Evolutionary conservation across 106 monocot genomes (phyloP), one percentile per base, ranked within the genome.

Genomic region (Alisma plantagoaquatica): DNA sequence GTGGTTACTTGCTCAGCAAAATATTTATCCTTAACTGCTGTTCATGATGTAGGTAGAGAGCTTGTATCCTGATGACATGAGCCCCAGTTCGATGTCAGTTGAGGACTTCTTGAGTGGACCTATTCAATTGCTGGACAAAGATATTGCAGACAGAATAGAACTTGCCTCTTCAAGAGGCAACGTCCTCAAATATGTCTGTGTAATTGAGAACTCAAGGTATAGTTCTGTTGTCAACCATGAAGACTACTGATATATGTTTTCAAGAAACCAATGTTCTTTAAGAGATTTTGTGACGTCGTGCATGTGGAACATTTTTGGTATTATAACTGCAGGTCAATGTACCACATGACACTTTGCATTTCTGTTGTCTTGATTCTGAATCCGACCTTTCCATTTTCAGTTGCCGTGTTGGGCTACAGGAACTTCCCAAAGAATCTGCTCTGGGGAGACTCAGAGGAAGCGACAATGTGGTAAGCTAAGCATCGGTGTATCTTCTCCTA

Each of bases 21-120:
- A 7, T 5, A 26, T 56, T 41, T 62, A 6, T 43, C 14, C 14
- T 32, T 27, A 57, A 41, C 15, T n/a, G n/a, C n/a, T n/a, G n/a
- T n/a, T n/a, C n/a, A n/a, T n/a, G n/a, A n/a, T n/a, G n/a, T 64
- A 98, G 96, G 76, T 98, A 23, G 89, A 98, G 59, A 89, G 89
- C 66, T 77, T 98, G 66, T 98, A 89, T 33, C 81, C 89, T 49
- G 70, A 67, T 74, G 82, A 84, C 43, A 67, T 85, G 56, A 85
- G 81, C 21, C 74, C 89, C 51, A 65, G 53, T 41, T 65, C 73
- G 29, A 75, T 98, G 81, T 74, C 81, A 47, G 73, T 65, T 21
- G 74, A 79, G 54, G 89, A 79, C 16, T 98, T 98, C 62, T 62
- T 98, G 26, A 49, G 51, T 47, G 65, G 23, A 19, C 89, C 80